Evolutionary conservation across 495 filamentous ascomycete species (phyloP).

Genomic region (Halenospora varia): DNA sequence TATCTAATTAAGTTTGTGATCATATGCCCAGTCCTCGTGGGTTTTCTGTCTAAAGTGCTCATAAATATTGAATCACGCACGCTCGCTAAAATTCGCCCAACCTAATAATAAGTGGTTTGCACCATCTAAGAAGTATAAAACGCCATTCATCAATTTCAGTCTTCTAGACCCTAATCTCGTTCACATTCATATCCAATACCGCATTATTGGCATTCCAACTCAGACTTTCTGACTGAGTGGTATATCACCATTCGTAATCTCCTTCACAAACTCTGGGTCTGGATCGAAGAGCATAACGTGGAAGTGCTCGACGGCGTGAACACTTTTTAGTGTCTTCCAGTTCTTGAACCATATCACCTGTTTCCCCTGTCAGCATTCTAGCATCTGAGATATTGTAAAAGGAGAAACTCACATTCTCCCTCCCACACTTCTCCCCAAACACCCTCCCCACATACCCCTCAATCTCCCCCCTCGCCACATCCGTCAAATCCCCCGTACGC

Average conservation of each 20-base stretch:
- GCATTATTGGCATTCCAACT: neutral
- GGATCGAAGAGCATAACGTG: constrained; percentile 85
- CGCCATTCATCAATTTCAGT: neutral
- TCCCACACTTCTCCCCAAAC: constrained; percentile 45
- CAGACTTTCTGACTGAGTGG: constrained; percentile 40
- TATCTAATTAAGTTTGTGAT: too few relatives aligned
- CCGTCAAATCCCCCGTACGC: constrained; percentile 61
- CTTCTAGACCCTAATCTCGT: too few relatives aligned
- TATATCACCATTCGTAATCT: constrained; percentile 72
- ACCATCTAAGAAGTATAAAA: too few relatives aligned
- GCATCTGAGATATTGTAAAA: neutral
- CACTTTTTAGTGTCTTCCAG: constrained; percentile 74
- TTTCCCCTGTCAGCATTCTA: neutral
- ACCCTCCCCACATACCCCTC: constrained; percentile 60
- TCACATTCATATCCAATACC: too few relatives aligned
- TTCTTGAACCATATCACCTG: constrained; percentile 90
- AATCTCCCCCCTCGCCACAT: constrained; percentile 56
- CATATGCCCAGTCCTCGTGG: too few relatives aligned
- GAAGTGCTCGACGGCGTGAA: constrained; percentile 90
- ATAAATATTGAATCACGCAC: too few relatives aligned
- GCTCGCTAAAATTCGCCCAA: too few relatives aligned
- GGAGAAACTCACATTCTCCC: constrained; percentile 37
- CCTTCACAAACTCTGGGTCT: constrained; percentile 60
- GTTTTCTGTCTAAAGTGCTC: too few relatives aligned
- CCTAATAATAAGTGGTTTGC: too few relatives aligned